Conservation (phyloP, 169 alveolate species). For the Cryptosporidium meleagridis region DNA sequence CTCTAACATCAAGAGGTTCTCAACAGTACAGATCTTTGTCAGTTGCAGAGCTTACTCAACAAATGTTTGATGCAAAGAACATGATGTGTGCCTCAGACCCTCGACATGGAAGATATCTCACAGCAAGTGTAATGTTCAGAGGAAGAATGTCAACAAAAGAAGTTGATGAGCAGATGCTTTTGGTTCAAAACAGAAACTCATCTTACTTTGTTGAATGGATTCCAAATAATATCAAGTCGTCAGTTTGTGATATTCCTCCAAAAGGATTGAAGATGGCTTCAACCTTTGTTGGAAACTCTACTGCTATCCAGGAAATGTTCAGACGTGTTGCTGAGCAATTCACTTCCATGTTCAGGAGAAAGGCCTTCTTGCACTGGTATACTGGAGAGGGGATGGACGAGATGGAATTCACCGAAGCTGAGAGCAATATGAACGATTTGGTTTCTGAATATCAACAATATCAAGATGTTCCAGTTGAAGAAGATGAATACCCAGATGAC, state of each 20-base stretch:
- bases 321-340: conserved; percentile 97
- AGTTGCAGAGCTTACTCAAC: conserved; percentile 99
- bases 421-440: conserved; percentile 96
- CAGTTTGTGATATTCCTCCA: conserved; percentile 99
- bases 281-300: conserved; percentile 97
- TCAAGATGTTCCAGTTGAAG: conserved; percentile 97
- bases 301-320: conserved; percentile 98
- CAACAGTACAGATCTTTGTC: conserved; percentile 98
- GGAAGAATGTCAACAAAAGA: conserved; percentile 99
- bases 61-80: conserved; percentile 98
- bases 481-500: conserved; percentile 93
- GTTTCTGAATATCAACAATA: conserved; percentile 98
- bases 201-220: conserved; percentile 99
- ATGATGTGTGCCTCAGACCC: conserved; percentile 99
- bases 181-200: conserved; percentile 97
- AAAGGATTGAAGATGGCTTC: conserved; percentile 98
- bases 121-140: conserved; percentile 98
- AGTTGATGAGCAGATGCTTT: conserved; percentile 99
- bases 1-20: conserved; percentile 97
- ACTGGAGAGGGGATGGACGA: conserved; percentile 99
- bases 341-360: conserved; percentile 97
- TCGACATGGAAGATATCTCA: conserved; percentile 98
- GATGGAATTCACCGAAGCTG: conserved; percentile 99
- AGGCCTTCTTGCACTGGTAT: conserved; percentile 98
- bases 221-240: conserved; percentile 97